Percentiles rank a stretch among this genome's conserved stretches.
These are phyloP conservation scores for Fusarium solani-melongenae DNA, from an alignment of 2,329 filamentous ascomycete genomes.

Conservation along the genomic window DNA sequence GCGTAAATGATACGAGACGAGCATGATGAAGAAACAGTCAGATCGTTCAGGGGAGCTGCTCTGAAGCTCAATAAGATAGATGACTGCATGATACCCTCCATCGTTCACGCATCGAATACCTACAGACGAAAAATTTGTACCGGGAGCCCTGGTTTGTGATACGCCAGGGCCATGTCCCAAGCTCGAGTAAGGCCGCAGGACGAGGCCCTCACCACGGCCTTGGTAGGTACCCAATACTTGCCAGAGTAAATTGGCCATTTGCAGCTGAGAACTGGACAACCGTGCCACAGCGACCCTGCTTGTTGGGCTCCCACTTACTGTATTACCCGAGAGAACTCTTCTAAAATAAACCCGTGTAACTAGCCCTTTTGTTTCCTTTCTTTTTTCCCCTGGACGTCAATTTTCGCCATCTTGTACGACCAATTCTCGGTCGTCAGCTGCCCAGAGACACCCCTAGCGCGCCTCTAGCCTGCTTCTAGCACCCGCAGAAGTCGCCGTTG, in stretches of 20 bases:
- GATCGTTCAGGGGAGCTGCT: not conserved
- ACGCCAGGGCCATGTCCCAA: conserved; percentile 11
- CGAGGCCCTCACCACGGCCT: conserved; percentile 21
- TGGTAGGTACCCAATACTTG: conserved; percentile 16
- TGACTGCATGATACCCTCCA: not conserved
- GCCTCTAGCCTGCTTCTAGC: conserved; percentile 35
- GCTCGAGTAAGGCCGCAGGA: conserved; percentile 9
- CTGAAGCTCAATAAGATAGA: not conserved
- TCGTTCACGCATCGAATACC: not conserved
- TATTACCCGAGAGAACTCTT: not conserved
- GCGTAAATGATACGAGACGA: conserved; percentile 1
- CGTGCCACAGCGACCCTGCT: conserved; percentile 1
- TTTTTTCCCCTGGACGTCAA: not conserved
- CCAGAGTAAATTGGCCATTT: conserved; percentile 1
- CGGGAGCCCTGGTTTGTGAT: conserved; percentile 29
- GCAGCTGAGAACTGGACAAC: not conserved
- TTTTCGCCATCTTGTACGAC: conserved; percentile 8
- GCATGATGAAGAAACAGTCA: not conserved
- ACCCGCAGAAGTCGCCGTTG: conserved; percentile 10
- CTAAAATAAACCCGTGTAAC: not conserved
- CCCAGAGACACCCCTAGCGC: conserved; percentile 30
- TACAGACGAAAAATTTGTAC: conserved; percentile 2
- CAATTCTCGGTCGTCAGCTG: conserved; percentile 17
- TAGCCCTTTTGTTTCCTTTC: not conserved
- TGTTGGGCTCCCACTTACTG: conserved; percentile 7